Evolutionary conservation across 2,329 filamentous ascomycete genomes (phyloP).

Genomic region (Xylariales sp.): DNA sequence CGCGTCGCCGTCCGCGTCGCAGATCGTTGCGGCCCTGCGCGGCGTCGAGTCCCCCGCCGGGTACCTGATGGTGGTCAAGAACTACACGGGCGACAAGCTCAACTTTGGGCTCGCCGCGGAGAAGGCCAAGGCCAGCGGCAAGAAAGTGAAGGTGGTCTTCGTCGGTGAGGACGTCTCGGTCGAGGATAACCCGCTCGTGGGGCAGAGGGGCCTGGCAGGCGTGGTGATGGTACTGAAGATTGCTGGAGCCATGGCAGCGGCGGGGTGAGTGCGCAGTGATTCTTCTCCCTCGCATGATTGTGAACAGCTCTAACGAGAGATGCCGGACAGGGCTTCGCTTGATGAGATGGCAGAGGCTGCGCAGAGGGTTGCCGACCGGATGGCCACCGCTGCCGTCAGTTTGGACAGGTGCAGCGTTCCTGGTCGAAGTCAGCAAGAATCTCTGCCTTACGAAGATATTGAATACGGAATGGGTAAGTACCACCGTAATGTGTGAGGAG

Average conservation of each 20-base stretch:
- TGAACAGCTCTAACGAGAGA: too few species aligned
- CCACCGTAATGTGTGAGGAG: too few species aligned
- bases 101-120: constrained; percentile 17
- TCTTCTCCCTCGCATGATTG: too few species aligned
- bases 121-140: constrained; percentile 13
- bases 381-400: neutral
- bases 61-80: constrained; percentile 11
- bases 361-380: neutral
- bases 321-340: too few species aligned
- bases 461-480: neutral
- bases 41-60: neutral
- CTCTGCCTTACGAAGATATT: neutral
- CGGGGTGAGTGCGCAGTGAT: neutral
- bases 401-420: neutral
- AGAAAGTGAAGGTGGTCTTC: constrained; percentile 15
- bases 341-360: neutral
- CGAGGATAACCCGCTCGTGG: neutral
- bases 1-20: constrained; percentile 17
- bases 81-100: constrained; percentile 17
- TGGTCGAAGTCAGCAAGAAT: neutral
- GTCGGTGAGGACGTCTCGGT: constrained; percentile 17
- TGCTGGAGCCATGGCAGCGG: neutral
- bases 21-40: constrained; percentile 12
- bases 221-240: neutral
- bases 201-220: neutral